These are phyloP conservation scores for Raffaelea arxii DNA, from an alignment of 2,329 filamentous ascomycete genomes.

Conservation along the genomic window DNA sequence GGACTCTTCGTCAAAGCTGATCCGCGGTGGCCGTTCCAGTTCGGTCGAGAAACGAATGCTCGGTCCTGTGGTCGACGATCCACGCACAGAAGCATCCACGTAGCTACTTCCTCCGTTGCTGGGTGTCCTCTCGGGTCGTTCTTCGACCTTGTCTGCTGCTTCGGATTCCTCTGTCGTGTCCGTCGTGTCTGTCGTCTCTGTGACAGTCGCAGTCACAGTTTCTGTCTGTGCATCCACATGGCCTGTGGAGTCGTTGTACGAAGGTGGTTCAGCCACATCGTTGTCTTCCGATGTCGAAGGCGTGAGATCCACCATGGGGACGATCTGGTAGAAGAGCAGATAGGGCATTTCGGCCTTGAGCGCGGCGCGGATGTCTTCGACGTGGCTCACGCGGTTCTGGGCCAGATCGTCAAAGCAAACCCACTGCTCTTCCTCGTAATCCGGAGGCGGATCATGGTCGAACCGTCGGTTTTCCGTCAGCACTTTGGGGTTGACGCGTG, in stretches of 20 bases:
- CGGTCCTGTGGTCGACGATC: conserved; percentile 27
- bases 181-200: no score
- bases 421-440: conserved; percentile 70
- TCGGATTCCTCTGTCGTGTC: conserved; percentile 10
- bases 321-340: conserved; percentile 88
- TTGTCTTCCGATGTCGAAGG: conserved; percentile 36
- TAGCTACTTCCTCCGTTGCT: conserved; percentile 28
- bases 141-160: conserved; percentile 10
- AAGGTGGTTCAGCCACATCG: conserved; percentile 43
- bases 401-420: conserved; percentile 85
- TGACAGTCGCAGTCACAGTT: no score
- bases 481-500: conserved; percentile 59
- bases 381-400: conserved; percentile 58
- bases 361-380: conserved; percentile 68
- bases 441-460: conserved; percentile 47
- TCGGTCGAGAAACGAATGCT: conserved; percentile 49
- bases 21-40: conserved; percentile 36
- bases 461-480: conserved; percentile 50
- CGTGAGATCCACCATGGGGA: conserved; percentile 67
- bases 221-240: no score
- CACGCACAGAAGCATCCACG: conserved; percentile 30
- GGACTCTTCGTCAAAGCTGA: conserved; percentile 34
- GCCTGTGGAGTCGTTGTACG: conserved; percentile 44
- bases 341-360: conserved; percentile 87
- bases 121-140: background rate